These are phyloP conservation scores for Claviceps sp. DNA, from an alignment of 2,329 filamentous ascomycete genomes.

Conservation along the genomic window DNA sequence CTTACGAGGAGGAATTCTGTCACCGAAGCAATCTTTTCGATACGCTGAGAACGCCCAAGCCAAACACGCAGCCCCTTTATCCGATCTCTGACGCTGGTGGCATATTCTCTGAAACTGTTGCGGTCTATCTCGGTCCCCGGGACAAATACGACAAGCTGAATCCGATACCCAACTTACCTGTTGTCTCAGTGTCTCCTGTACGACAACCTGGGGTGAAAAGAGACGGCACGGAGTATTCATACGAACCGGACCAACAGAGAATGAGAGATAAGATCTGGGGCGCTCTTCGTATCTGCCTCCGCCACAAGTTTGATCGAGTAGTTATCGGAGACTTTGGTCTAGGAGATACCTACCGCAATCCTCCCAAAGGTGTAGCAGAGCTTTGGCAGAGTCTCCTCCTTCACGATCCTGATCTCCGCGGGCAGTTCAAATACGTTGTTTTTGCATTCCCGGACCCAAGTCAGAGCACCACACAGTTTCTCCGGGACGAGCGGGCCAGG, in stretches of 20 bases:
- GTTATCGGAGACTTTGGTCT: conserved; percentile 53
- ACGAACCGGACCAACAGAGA: conserved; percentile 55
- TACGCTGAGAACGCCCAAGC: conserved; percentile 43
- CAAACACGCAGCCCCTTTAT: conserved; percentile 43
- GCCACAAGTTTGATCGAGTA: conserved; percentile 41
- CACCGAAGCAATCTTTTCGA: conserved; percentile 19
- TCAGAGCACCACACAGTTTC: conserved; percentile 38
- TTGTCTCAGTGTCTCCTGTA: conserved; percentile 62
- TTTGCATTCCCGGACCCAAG: conserved; percentile 50
- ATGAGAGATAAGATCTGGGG: conserved; percentile 61
- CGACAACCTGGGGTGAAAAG: conserved; percentile 61
- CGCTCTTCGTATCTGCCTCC: conserved; percentile 55
- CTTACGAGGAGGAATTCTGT: conserved; percentile 53
- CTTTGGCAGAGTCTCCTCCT: conserved; percentile 53
- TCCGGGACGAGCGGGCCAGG: conserved; percentile 42
- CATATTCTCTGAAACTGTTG: conserved; percentile 56
- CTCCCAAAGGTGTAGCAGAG: conserved; percentile 49
- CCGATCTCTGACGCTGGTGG: conserved; percentile 58
- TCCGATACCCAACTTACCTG: conserved; percentile 46
- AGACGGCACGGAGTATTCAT: conserved; percentile 55
- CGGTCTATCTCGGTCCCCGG: conserved; percentile 59
- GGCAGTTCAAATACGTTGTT: conserved; percentile 46
- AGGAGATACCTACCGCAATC: conserved; percentile 50
- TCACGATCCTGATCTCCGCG: conserved; percentile 47
- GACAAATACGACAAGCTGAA: conserved; percentile 47